Base-by-base conservation (phyloP, 192 early-diverging fungal genomes). In the Chytriomyces hyalinus region DNA sequence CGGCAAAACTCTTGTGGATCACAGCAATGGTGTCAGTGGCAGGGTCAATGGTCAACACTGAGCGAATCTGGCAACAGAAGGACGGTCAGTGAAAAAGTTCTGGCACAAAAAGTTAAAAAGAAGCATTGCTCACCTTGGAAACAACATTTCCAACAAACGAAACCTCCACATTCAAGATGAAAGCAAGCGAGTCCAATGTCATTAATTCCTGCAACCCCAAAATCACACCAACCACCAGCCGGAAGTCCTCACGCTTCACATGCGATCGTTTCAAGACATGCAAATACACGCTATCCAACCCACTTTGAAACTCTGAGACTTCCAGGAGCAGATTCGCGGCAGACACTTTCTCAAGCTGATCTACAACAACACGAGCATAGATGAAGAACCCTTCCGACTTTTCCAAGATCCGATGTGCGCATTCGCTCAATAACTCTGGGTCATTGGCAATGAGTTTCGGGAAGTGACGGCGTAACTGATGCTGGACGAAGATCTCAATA, bases 361-460 rank as follows among this genome's bases (percentile, higher is more conserved):
- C 66, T 6, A 17, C 26, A 6, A 47, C 59, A 44, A 50, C 6
- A 22, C 51, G 13, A 51, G 63, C 75, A 17, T 63, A 76, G 28
- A 80, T 65, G 53, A 80, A 80, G 8, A 74, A 36, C 2, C 79
- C 79, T 67, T 80, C 79, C 6, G 73, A 79, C 36, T 70, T 80
- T 10, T 43, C 45, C 6, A 65, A 8, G 8, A 79, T 44, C 11
- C 13, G 2, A 36, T 75, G 17, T 20, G 20, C 28, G 5, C 6
- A 70, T 20, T 26, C 20, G n/a, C 46, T 60, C 51, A 8, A 24
- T 10, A 9, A 26, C 15, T 28, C 9, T 44, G 13, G 49, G 69
- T 7, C 57, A n/a, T 10, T 36, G 9, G 10, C 4, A 26, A n/a
- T 57, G 9, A 9, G 50, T 20, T 5, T 50, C 57, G 9, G 51